phyloP scores from a whole-genome alignment of 2,329 filamentous ascomycete species.

The Blumeria hordei region DNA sequence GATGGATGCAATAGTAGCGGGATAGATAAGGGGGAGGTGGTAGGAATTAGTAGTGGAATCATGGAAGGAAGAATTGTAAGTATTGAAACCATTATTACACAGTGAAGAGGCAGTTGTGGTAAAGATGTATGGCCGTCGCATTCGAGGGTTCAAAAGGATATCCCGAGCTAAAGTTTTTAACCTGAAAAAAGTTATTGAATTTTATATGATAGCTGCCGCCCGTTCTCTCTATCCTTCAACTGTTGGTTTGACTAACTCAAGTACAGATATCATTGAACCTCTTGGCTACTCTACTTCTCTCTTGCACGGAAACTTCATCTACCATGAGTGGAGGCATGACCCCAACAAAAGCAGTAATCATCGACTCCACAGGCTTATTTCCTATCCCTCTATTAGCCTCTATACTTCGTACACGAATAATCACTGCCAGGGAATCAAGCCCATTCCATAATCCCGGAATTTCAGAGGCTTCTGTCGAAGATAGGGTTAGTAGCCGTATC shows the following conservation, averaged over 20 bases:
- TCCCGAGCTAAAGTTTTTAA: background rate
- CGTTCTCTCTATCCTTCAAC: background rate
- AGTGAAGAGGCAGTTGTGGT: background rate
- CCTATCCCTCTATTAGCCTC: conserved; percentile 9
- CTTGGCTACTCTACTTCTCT: conserved; percentile 8
- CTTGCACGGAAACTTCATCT: background rate
- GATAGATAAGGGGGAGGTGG: conserved; percentile 7
- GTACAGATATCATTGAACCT: conserved; percentile 11
- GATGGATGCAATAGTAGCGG: conserved; percentile 3
- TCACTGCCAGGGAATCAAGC: background rate
- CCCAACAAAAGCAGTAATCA: conserved; percentile 8
- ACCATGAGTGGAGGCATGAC: background rate
- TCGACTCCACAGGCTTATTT: conserved; percentile 14
- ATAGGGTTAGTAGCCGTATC: conserved; percentile 5
- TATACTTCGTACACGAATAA: conserved; percentile 9
- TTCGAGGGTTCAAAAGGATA: too few relatives aligned
- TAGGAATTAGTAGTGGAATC: conserved; percentile 13
- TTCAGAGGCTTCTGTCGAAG: background rate
- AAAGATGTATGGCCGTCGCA: background rate
- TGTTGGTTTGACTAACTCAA: background rate
- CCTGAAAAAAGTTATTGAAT: background rate
- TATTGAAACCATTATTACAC: conserved; percentile 1
- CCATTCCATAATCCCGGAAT: background rate
- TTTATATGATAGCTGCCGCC: background rate
- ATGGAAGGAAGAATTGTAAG: conserved; percentile 11